Evolutionary conservation across 208 protist species (phyloP).

Genomic region (Leishmania braziliensis): DNA sequence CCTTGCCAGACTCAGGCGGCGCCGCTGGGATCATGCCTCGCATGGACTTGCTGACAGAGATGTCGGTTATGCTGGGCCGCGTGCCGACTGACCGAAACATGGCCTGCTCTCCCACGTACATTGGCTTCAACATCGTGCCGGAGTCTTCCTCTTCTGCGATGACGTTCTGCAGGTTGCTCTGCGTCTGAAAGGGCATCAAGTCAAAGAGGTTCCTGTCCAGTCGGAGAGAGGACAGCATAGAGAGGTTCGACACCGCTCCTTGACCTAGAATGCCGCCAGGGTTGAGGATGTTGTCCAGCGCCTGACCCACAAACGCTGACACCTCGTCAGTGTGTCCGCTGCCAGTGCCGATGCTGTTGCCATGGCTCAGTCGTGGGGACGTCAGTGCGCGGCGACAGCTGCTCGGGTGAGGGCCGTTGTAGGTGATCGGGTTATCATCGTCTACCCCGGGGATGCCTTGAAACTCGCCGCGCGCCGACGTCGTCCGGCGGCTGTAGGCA

Average conservation of each 20-base stretch:
- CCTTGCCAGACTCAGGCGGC: not conserved
- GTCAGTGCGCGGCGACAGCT: conserved; percentile 22
- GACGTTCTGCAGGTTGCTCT: conserved; percentile 33
- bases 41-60: conserved; percentile 45
- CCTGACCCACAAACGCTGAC: conserved; percentile 43
- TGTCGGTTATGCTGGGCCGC: conserved; percentile 22
- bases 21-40: conserved; percentile 14
- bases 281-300: conserved; percentile 43
- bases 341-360: not conserved
- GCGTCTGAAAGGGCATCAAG: conserved; percentile 39
- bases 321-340: conserved; percentile 28
- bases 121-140: conserved; percentile 33
- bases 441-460: conserved; percentile 14
- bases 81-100: conserved; percentile 37
- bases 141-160: conserved; percentile 15
- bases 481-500: conserved; percentile 33
- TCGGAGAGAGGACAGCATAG: conserved; percentile 42
- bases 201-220: conserved; percentile 44
- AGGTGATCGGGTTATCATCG: conserved; percentile 26
- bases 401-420: conserved; percentile 10
- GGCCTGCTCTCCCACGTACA: conserved; percentile 44
- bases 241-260: conserved; percentile 30
- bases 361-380: conserved; percentile 16
- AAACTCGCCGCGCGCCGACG: conserved; percentile 15
- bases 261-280: conserved; percentile 10